Evolutionary conservation across 2,329 filamentous ascomycete species (phyloP).

Genomic region (Neofusicoccum laricinum): DNA sequence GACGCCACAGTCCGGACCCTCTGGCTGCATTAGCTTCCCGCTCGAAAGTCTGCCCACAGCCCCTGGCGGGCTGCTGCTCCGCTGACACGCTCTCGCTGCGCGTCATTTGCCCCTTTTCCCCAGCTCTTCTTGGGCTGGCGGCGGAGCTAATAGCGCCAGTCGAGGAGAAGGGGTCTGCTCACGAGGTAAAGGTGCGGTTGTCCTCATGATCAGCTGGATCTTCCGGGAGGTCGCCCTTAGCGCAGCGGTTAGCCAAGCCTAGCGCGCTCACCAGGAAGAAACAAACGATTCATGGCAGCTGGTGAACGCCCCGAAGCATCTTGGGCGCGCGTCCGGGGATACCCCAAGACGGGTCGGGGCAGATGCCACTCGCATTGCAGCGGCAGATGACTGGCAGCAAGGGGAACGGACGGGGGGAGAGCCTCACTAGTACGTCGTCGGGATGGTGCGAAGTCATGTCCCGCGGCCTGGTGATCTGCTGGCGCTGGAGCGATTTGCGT

Average conservation of each 20-base stretch:
- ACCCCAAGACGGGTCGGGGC: not conserved
- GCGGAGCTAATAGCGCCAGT: not conserved
- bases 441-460: constrained; percentile 11
- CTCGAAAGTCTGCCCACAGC: not conserved
- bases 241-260: constrained; percentile 3
- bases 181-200: constrained; percentile 16
- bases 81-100: not conserved
- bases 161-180: constrained; percentile 4
- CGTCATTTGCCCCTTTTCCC: not conserved
- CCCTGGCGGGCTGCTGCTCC: not conserved
- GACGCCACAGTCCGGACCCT: constrained; percentile 39
- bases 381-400: constrained; percentile 12
- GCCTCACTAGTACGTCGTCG: constrained; percentile 10
- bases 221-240: constrained; percentile 10
- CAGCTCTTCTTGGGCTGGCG: not conserved
- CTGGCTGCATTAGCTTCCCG: constrained; percentile 14
- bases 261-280: not conserved
- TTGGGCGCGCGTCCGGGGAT: not conserved
- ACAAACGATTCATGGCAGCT: not conserved
- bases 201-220: constrained; percentile 16
- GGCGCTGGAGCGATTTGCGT: not conserved
- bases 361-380: not conserved
- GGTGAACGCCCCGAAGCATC: too few species aligned
- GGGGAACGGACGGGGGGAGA: not conserved
- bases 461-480: not conserved